These are phyloP conservation scores for Bruguiera parviflora DNA, from an alignment of 345 rosid genomes.

Conservation along the genomic window DNA sequence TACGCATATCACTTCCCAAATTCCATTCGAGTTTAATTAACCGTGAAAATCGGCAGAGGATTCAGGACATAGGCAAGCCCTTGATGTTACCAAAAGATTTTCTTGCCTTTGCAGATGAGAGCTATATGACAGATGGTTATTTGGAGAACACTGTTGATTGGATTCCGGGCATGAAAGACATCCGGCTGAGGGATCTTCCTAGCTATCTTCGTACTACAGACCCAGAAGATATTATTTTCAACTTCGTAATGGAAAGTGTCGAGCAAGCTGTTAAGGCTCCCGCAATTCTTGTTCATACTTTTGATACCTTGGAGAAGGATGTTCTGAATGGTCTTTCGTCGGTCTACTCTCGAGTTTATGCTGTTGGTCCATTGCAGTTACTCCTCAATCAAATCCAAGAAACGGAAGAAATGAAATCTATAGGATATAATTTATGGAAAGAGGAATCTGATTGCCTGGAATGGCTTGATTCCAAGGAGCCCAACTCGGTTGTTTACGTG, in stretches of 20 bases:
- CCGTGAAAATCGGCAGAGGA: background rate
- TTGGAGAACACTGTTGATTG: conserved; percentile 1
- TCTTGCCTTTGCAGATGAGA: conserved; percentile 2
- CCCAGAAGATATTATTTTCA: background rate
- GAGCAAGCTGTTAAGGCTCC: background rate
- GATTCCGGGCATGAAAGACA: background rate
- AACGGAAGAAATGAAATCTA: background rate
- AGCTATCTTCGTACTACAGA: background rate
- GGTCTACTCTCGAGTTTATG: background rate
- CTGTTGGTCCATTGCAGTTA: background rate
- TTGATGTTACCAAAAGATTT: background rate
- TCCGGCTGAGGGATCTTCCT: conserved; percentile 6
- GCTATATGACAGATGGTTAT: conserved; percentile 8
- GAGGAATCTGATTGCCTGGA: background rate
- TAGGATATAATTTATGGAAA: conserved; percentile 7
- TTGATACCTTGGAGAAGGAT: background rate
- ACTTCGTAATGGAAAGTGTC: background rate
- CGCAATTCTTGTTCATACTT: background rate
- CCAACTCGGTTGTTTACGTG: background rate
- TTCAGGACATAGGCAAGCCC: background rate
- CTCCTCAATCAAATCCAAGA: conserved; percentile 1
- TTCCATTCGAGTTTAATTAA: background rate
- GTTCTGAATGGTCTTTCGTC: background rate
- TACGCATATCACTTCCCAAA: background rate
- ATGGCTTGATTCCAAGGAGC: background rate